phyloP scores from a whole-genome alignment of 139 green algal species.

The Mesostigma viride region DNA sequence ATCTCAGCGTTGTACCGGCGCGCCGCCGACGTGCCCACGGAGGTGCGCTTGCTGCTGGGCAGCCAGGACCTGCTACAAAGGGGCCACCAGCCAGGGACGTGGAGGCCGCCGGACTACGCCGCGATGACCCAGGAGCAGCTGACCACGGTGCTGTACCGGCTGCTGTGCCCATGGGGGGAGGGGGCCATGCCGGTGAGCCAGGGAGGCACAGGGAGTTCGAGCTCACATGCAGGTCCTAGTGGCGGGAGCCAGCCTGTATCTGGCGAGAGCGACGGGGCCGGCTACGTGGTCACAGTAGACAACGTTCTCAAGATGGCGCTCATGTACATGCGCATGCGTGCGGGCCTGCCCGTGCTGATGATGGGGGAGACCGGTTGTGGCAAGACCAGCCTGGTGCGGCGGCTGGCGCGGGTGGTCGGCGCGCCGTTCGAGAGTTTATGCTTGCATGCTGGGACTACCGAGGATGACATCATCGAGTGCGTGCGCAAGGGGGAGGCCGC shows the following conservation, averaged over 20 bases:
- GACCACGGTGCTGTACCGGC: neutral
- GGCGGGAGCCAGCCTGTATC: too few relatives aligned
- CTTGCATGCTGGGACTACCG: constrained; percentile 27
- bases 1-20: constrained; percentile 27
- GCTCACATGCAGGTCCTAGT: too few relatives aligned
- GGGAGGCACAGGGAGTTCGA: too few relatives aligned
- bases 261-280: too few relatives aligned
- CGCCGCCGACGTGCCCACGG: constrained; percentile 11
- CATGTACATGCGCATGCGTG: constrained; percentile 8
- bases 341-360: constrained; percentile 15
- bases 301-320: constrained; percentile 27
- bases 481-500: constrained; percentile 6
- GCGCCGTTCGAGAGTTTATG: constrained; percentile 15
- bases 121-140: too few relatives aligned
- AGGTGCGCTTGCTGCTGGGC: neutral
- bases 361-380: constrained; percentile 26
- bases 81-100: too few relatives aligned
- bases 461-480: constrained; percentile 11
- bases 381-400: constrained; percentile 31
- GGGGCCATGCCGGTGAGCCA: too few relatives aligned
- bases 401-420: constrained; percentile 10
- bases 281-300: constrained; percentile 16
- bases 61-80: neutral
- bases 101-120: too few relatives aligned
- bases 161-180: too few relatives aligned